Evolutionary conservation across 78 protist genomes (phyloP).

Genomic region (Dictyostelium intermedium): DNA sequence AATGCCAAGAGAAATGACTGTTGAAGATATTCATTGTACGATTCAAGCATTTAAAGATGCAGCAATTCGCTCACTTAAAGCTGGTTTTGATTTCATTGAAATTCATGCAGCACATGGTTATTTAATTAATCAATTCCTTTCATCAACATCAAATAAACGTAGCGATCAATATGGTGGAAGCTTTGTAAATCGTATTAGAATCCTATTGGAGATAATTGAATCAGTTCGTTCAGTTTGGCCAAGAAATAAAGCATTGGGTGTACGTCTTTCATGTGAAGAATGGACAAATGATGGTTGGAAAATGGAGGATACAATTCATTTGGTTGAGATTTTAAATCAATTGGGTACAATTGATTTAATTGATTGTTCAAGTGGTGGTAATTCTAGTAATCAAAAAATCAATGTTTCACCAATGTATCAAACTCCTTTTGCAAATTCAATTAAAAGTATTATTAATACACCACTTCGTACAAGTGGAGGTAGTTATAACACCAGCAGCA

Average conservation of each 20-base stretch:
- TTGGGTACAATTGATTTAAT: slow-evolving; percentile 23
- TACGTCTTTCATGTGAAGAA: slow-evolving; percentile 16
- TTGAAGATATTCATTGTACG: slow-evolving; percentile 36
- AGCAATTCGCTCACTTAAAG: slow-evolving; percentile 66
- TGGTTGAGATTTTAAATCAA: background rate
- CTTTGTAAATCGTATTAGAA: slow-evolving; percentile 83
- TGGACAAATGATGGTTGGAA: slow-evolving; percentile 60
- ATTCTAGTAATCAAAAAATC: slow-evolving; percentile 2
- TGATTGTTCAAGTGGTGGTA: slow-evolving; percentile 53
- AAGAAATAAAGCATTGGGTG: background rate
- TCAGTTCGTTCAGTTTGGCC: slow-evolving; percentile 53
- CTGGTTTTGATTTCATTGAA: slow-evolving; percentile 85
- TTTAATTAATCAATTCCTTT: slow-evolving; percentile 76
- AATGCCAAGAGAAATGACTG: slow-evolving; percentile 35
- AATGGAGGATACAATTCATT: slow-evolving; percentile 15
- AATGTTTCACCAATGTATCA: slow-evolving; percentile 22
- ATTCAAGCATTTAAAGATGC: slow-evolving; percentile 55
- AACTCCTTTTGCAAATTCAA: slow-evolving; percentile 26
- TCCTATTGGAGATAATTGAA: slow-evolving; percentile 61
- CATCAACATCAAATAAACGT: slow-evolving; percentile 81
- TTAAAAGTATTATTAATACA: background rate
- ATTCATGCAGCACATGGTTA: slow-evolving; percentile 92
- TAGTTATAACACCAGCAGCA: background rate
- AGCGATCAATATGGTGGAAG: slow-evolving; percentile 92
- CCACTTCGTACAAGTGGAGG: background rate